Conservation (phyloP, 495 filamentous ascomycete species). For the Apiosordaria backusii region DNA sequence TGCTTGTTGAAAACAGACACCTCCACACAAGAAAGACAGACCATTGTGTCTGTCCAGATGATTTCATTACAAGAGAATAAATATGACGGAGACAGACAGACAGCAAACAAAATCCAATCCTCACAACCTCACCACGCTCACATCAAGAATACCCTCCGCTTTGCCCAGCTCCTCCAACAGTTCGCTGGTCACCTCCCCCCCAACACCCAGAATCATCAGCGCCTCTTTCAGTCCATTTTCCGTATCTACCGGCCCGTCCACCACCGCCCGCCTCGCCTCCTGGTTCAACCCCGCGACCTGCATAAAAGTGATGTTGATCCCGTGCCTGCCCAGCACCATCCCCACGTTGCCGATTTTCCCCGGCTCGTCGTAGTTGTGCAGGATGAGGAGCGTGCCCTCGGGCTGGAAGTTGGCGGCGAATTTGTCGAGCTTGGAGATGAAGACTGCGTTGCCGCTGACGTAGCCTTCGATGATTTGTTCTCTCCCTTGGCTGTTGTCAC, state of each 20-base stretch:
- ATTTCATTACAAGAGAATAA: too few relatives aligned
- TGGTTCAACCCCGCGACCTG: slow-evolving; percentile 54
- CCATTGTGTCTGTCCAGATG: too few relatives aligned
- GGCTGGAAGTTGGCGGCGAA: slow-evolving; percentile 63
- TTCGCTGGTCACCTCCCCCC: slow-evolving; percentile 51
- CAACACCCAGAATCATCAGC: slow-evolving; percentile 69
- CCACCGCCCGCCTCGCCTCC: slow-evolving; percentile 28
- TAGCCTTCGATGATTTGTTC: slow-evolving; percentile 64
- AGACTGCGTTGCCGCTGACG: slow-evolving; percentile 53
- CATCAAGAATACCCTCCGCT: slow-evolving; percentile 60
- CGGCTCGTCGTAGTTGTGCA: slow-evolving; percentile 67
- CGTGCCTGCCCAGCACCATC: slow-evolving; percentile 55
- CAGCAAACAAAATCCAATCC: neutral
- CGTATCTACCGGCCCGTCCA: slow-evolving; percentile 22
- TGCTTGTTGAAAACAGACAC: too few relatives aligned
- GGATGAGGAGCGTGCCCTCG: slow-evolving; percentile 60
- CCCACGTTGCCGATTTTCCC: slow-evolving; percentile 73
- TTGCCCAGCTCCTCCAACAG: slow-evolving; percentile 52
- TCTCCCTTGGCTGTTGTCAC: slow-evolving; percentile 23
- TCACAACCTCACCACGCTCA: slow-evolving; percentile 54
- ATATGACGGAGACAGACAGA: neutral
- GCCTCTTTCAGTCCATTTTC: slow-evolving; percentile 49
- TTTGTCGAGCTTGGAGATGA: slow-evolving; percentile 61
- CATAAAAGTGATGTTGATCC: slow-evolving; percentile 71
- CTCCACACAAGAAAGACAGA: too few relatives aligned